Evolutionary conservation across 306 rosid species (phyloP), one percentile per base, ranked within the genome.

Genomic region (Quercus glauca): DNA sequence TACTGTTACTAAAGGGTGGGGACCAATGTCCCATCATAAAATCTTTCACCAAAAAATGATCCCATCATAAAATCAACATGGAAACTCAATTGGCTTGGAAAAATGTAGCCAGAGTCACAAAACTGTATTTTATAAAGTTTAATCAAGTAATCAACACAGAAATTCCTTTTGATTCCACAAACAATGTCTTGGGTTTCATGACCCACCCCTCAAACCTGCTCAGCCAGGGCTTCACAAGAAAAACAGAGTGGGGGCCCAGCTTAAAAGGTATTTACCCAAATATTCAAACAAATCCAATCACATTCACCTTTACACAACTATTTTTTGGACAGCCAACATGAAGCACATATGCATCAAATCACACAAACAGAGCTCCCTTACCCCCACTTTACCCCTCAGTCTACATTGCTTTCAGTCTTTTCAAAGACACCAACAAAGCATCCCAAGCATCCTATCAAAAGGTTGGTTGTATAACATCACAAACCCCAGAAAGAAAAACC

Each of bases 221-320:
- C 55, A 77, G 76, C 83, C 79, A 78, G 70, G 4, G 80, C 71
- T 14, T 70, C 19, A 15, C 55, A 70, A 59, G 65, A 55, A 58
- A 80, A 76, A 81, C 79, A 84, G 83, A 58, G 60, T 84, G 64
- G 76, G 89, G 92, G 71, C 88, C 88, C 75, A 21, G 83, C 81
- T 60, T 28, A 63, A 77, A 76, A 85, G 79, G 76, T 71, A 79
- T 63, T 51, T 51, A 84, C 86, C 76, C 76, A 87, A 81, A 85
- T 86, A 86, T 85, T 90, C 77, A 88, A 85, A 78, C 94, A 86
- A 88, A 86, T 83, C 78, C 71, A 87, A 84, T 89, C 87, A 80
- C 75, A 76, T 26, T 81, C 80, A 84, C 77, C 89, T 86, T 80
- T 74, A 77, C 84, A 85, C 75, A 82, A 81, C 11, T 41, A 2